Evolutionary conservation across 2,329 filamentous ascomycete species (phyloP).

Genomic region (Colletotrichum phormii): DNA sequence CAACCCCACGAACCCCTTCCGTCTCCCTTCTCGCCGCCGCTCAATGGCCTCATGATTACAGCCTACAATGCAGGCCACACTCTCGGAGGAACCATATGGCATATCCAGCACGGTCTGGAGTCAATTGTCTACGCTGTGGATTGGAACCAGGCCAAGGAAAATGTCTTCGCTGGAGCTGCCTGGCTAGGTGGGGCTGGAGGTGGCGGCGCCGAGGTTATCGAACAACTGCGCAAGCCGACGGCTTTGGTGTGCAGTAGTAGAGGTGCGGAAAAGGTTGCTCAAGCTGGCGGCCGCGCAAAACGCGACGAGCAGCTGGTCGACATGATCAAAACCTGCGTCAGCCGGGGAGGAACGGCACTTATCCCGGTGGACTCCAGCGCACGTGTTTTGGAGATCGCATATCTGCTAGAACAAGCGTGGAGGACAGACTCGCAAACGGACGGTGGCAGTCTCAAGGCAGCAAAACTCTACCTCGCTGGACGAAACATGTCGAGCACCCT

Average conservation of each 20-base stretch:
- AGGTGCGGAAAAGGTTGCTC: conserved; percentile 77
- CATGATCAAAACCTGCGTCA: conserved; percentile 82
- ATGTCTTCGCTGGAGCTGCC: conserved; percentile 91
- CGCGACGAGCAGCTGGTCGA: conserved; percentile 88
- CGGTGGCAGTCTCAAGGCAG: conserved; percentile 62
- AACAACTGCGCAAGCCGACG: conserved; percentile 92
- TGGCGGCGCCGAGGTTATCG: conserved; percentile 89
- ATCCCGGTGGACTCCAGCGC: conserved; percentile 96
- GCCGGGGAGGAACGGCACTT: conserved; percentile 87
- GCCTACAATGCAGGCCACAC: conserved; percentile 98
- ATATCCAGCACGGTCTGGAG: conserved; percentile 95
- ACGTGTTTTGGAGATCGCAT: conserved; percentile 91
- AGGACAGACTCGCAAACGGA: conserved; percentile 69
- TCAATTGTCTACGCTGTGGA: conserved; percentile 98
- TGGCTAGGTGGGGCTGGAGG: conserved; percentile 88
- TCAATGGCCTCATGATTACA: conserved; percentile 93
- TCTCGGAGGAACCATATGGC: conserved; percentile 97
- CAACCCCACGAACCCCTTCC: conserved; percentile 92
- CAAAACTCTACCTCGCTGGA: conserved; percentile 84
- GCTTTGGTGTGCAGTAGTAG: conserved; percentile 92
- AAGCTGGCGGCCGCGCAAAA: conserved; percentile 79
- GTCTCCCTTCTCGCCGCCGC: conserved; percentile 87
- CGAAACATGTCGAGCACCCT: conserved; percentile 89
- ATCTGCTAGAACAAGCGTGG: conserved; percentile 94
- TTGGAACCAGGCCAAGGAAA: conserved; percentile 98